phyloP scores from a whole-genome alignment of 139 green algal genomes.

The Coelastrella sp. region DNA sequence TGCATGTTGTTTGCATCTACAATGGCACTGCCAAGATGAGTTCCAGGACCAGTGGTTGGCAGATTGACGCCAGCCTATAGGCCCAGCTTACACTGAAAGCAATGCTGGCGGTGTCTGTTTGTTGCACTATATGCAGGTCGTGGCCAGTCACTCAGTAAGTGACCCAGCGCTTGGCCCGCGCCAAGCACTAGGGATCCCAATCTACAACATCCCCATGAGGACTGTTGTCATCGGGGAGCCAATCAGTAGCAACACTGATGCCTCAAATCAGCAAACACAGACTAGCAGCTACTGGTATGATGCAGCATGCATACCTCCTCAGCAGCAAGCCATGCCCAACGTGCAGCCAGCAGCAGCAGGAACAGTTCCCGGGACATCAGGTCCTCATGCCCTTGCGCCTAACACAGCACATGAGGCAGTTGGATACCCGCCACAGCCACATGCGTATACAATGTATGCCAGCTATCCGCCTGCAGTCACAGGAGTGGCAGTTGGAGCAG shows the following conservation, averaged over 20 bases:
- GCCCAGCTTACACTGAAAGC: no score
- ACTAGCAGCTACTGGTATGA: conserved; percentile 26
- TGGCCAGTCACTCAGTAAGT: neutral
- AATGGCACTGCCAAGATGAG: no score
- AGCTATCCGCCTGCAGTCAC: neutral
- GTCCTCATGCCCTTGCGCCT: neutral
- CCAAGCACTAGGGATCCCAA: conserved; percentile 37
- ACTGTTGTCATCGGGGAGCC: conserved; percentile 28
- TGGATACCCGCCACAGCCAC: neutral
- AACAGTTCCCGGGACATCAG: neutral
- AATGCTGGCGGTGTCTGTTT: neutral
- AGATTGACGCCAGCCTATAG: no score
- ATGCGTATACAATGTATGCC: neutral
- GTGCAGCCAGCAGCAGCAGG: conserved; percentile 12
- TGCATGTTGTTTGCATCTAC: no score
- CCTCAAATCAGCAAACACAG: neutral
- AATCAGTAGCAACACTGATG: neutral
- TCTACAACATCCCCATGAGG: conserved; percentile 49
- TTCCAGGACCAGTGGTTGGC: no score
- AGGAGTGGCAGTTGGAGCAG: neutral
- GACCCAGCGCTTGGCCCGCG: neutral
- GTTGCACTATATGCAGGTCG: neutral
- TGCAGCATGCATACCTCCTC: conserved; percentile 22
- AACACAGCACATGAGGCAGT: neutral
- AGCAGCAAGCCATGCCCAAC: neutral